Evolutionary conservation across 352 stramenopile species (phyloP), one percentile per base, ranked within the genome.

Genomic region (Phytophthora cryptogea): DNA sequence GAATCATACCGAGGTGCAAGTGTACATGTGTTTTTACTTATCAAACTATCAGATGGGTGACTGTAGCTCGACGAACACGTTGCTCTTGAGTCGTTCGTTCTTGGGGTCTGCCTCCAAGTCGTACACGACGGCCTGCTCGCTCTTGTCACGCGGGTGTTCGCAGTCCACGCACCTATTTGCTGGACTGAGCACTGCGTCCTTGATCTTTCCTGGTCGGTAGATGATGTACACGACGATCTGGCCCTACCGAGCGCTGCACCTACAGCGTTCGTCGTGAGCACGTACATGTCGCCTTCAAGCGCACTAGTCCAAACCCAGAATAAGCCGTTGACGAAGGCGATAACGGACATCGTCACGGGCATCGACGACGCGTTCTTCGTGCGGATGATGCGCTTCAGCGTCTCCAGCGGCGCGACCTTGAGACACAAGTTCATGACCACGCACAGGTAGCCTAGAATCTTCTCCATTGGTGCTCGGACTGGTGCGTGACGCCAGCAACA

Each of bases 331-430:
- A 74, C 23, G 20, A 59, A 59, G 20, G 65, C 65, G 35, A 67
- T 53, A 8, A 63, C 13, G 23, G 54, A 70, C 46, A 74, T 63
- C 7, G 60, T 67, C 26, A 74, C 54, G 1, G 66, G 66, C 41
- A 70, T 65, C n/a, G 51, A 64, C 26, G 66, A 64, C 28, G 61
- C 59, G 36, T 63, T 69, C 43, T 73, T 73, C 7, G 59, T 73
- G 53, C 54, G 54, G 32, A 73, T 30, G 44, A 70, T 62, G 44
- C 50, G 54, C 16, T 63, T 63, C 6, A 74, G 47, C 20, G 66
- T 74, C 45, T 65, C 66, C 8, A 74, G 45, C 17, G 66, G 66
- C 11, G 66, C 53, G 0, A 63, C 46, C 27, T 68, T 68, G 30
- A 70, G 49, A n/a, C 40, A 53, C 20, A 74, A 53, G 32, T 63